phyloP scores from a whole-genome alignment of 73 alveolate species.

The Symbiodinium natans region DNA sequence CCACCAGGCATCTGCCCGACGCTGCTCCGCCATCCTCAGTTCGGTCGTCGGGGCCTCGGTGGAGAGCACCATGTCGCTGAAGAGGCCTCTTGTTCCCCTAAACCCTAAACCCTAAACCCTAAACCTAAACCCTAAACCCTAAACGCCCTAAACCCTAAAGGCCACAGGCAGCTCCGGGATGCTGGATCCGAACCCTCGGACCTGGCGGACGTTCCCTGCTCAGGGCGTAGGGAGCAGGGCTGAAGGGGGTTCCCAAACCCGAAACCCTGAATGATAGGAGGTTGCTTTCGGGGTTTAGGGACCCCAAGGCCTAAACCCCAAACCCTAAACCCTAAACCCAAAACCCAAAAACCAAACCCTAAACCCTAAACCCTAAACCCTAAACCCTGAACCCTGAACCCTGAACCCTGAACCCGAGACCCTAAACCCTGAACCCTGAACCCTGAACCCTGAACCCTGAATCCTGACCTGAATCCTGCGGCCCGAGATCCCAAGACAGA shows the following conservation, averaged over 20 bases:
- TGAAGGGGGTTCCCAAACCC: no score
- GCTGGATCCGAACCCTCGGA: no score
- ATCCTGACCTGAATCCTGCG: background rate
- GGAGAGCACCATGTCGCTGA: no score
- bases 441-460: background rate
- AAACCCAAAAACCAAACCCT: background rate
- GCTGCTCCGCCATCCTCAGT: no score
- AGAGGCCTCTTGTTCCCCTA: no score
- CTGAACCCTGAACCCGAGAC: background rate
- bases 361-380: background rate
- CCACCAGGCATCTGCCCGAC: no score
- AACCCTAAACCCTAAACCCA: background rate
- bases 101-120: background rate
- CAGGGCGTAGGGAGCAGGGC: no score
- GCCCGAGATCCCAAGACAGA: background rate
- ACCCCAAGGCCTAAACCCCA: background rate
- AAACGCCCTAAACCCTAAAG: background rate
- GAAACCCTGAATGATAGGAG: no score
- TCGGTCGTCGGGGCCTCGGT: no score
- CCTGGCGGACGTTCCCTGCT: no score
- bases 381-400: background rate
- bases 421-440: background rate
- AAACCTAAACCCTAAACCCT: background rate
- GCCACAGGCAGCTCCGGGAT: no score
- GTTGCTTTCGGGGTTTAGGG: no score